Conservation (phyloP, 345 rosid species). For the Citrus sp. region DNA sequence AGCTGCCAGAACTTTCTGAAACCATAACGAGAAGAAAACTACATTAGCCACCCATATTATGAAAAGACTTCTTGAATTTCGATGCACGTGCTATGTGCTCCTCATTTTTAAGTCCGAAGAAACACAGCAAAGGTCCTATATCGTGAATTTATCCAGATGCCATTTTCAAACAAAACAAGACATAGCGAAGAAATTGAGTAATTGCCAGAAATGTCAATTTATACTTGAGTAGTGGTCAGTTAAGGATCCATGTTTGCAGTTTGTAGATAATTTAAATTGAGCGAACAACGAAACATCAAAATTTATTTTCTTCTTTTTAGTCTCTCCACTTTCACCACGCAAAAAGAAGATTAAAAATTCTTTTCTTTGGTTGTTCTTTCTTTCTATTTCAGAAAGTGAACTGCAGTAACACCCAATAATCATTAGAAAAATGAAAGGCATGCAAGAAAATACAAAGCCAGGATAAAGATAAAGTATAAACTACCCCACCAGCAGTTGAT, state of each 20-base stretch:
- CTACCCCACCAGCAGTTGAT: no score
- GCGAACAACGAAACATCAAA: background rate
- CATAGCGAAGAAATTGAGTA: background rate
- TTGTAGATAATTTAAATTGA: background rate
- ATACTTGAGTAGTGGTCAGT: background rate
- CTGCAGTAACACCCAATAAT: no score
- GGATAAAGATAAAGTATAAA: no score
- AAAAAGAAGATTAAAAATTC: background rate
- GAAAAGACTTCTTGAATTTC: background rate
- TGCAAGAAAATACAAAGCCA: no score
- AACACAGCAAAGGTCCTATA: background rate
- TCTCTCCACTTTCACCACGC: background rate
- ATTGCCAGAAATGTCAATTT: background rate
- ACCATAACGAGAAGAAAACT: background rate
- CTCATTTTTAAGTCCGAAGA: background rate
- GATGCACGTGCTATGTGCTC: background rate
- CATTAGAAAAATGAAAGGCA: no score
- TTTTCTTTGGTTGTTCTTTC: background rate
- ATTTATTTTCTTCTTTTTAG: background rate
- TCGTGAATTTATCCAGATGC: background rate
- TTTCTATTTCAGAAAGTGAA: background rate
- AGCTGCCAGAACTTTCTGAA: conserved; percentile 88
- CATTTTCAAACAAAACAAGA: background rate
- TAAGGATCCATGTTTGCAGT: background rate
- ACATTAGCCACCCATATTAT: background rate